Base-by-base conservation (phyloP, 805 yeast genomes). In the Myxozyma monticola region DNA sequence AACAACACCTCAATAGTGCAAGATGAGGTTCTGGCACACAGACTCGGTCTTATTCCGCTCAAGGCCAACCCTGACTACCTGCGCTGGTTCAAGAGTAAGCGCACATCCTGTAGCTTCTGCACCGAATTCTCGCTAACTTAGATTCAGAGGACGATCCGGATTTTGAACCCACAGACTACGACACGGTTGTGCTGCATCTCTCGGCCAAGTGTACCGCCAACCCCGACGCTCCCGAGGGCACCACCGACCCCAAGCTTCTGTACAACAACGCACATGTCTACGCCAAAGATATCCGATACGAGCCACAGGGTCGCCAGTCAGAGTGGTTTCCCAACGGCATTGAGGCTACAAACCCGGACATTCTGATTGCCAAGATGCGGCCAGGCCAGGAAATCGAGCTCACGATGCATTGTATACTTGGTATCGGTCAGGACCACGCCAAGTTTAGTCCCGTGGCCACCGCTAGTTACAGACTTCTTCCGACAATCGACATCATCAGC, bases 361-460 rank as follows among this genome's bases (percentile, higher is more conserved):
- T 93, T 60, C 71, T 93, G 57, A 70, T 93, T 46, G 96, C 96
- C 45, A 93, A 93, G 71, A 75, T 93, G 64, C 81, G 99, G 63
- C 98, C 98, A 5, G 96, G 96, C 42, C 99, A 93, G 72, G 98
- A 93, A 71, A 90, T 93, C 57, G 79, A 91, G 24, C 75, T 93
- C 59, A 77, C 89, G 65, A 95, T 85, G 49, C 96, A 89, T 71
- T 93, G 97, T 67, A 76, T 90, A 26, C 76, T 91, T 56, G 99
- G 99, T 51, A 72, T 87, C 59, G 99, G 97, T 45, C 71, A 88
- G 36, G 99, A 93, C 68, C 99, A 93, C 70, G 97, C 99, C 52
- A 93, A 93, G 70, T 93, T 88, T 68, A 88, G 97, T 6, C 99
- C 99, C 4, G 99, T 93, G 9, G 80, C 96, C 15, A 93, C 99